Evolutionary conservation across 257 asterid species (phyloP).

Genomic region (Forsythia suspensa): DNA sequence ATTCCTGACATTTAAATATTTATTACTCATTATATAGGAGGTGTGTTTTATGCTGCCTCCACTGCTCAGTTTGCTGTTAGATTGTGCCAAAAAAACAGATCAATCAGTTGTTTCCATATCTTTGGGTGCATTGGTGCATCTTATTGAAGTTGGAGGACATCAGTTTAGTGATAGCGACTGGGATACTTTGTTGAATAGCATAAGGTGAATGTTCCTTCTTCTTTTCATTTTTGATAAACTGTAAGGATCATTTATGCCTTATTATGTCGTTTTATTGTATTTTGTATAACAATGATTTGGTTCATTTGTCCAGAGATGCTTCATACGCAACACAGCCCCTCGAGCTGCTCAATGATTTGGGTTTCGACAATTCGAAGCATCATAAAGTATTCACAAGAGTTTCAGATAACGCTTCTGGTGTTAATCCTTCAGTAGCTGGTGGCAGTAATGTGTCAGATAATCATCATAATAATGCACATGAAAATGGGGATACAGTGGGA

Average conservation of each 20-base stretch:
- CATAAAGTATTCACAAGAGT: slow-evolving; percentile 43
- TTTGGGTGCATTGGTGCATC: slow-evolving; percentile 96
- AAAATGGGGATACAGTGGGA: slow-evolving; percentile 49
- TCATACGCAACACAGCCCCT: slow-evolving; percentile 95
- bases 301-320: slow-evolving; percentile 77
- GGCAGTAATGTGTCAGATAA: slow-evolving; percentile 37
- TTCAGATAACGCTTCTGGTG: slow-evolving; percentile 46
- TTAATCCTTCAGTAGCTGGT: slow-evolving; percentile 26
- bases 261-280: neutral
- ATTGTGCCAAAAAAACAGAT: slow-evolving; percentile 96
- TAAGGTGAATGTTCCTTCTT: slow-evolving; percentile 55
- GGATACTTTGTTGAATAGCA: slow-evolving; percentile 93
- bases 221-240: slow-evolving; percentile 16
- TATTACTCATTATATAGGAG: slow-evolving; percentile 55
- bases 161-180: slow-evolving; percentile 90
- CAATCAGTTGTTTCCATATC: slow-evolving; percentile 95
- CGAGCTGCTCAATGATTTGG: slow-evolving; percentile 91
- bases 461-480: slow-evolving; percentile 39
- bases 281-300: slow-evolving; percentile 20
- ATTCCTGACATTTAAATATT: slow-evolving; percentile 23
- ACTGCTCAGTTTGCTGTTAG: slow-evolving; percentile 86
- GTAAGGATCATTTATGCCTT: neutral
- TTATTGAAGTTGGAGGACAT: slow-evolving; percentile 98
- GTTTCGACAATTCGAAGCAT: slow-evolving; percentile 66
- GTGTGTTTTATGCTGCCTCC: slow-evolving; percentile 98